A percentile compares a stretch with the other conserved stretches of the same genome.
phyloP scores from a whole-genome alignment of 2,329 filamentous ascomycete species.

The Monosporascus sp. region DNA sequence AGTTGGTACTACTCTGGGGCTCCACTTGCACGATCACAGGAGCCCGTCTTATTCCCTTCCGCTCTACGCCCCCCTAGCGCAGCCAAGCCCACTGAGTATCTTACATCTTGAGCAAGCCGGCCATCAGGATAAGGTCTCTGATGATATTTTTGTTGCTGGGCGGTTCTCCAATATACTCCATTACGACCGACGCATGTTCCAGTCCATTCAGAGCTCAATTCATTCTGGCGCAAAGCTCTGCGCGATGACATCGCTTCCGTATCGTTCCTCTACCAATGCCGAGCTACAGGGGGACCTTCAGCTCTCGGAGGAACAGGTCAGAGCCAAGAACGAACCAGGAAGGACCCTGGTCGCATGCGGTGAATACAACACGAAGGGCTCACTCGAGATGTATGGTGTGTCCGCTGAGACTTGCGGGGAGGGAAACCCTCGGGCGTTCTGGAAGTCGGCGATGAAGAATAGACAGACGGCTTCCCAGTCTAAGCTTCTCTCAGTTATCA shows the following conservation, averaged over 20 bases:
- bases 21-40: slow-evolving; percentile 79
- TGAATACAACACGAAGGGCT: slow-evolving; percentile 88
- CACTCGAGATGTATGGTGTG: slow-evolving; percentile 78
- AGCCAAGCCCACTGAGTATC: slow-evolving; percentile 78
- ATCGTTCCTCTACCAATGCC: slow-evolving; percentile 58
- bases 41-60: slow-evolving; percentile 37
- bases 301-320: slow-evolving; percentile 49
- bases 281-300: slow-evolving; percentile 52
- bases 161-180: slow-evolving; percentile 84
- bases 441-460: slow-evolving; percentile 61
- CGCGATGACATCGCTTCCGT: slow-evolving; percentile 64
- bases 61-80: slow-evolving; percentile 66
- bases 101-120: slow-evolving; percentile 64
- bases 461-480: slow-evolving; percentile 76
- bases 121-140: slow-evolving; percentile 50
- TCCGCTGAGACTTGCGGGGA: slow-evolving; percentile 26
- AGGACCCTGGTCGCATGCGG: slow-evolving; percentile 76
- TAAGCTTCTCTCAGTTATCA: slow-evolving; percentile 74
- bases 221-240: slow-evolving; percentile 79
- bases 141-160: slow-evolving; percentile 83
- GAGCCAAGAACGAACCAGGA: slow-evolving; percentile 45
- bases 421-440: slow-evolving; percentile 25
- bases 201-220: slow-evolving; percentile 68
- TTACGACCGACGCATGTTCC: slow-evolving; percentile 85
- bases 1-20: slow-evolving; percentile 73